Evolutionary conservation across 768 basidiomycete species (phyloP).

Genomic region (Coprinellus micaceus): DNA sequence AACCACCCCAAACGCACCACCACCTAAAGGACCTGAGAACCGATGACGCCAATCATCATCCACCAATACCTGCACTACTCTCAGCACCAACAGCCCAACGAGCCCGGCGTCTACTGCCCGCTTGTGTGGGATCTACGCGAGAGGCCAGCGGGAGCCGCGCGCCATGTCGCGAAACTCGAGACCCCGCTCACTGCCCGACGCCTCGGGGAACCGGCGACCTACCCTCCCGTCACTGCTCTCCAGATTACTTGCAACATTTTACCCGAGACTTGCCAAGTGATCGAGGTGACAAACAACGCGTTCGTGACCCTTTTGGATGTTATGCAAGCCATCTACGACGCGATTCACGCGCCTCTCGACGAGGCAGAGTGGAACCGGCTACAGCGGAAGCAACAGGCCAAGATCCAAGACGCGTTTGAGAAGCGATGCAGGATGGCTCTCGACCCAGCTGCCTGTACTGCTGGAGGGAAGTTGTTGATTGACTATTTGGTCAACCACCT

Average conservation of each 20-base stretch:
- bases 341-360: conserved; percentile 35
- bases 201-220: conserved; percentile 40
- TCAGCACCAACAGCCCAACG: conserved; percentile 24
- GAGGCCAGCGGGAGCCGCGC: conserved; percentile 29
- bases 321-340: conserved; percentile 40
- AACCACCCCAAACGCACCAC: neutral
- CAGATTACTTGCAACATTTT: conserved; percentile 45
- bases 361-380: conserved; percentile 41
- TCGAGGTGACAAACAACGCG: conserved; percentile 35
- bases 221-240: conserved; percentile 36
- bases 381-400: conserved; percentile 37
- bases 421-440: conserved; percentile 40
- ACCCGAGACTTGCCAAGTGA: conserved; percentile 36
- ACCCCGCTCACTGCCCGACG: conserved; percentile 25
- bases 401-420: conserved; percentile 40
- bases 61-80: conserved; percentile 38
- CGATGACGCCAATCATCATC: conserved; percentile 16
- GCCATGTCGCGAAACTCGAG: conserved; percentile 22
- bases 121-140: conserved; percentile 51
- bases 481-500: conserved; percentile 50
- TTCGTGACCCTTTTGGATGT: conserved; percentile 55
- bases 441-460: conserved; percentile 31
- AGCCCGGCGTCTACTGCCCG: conserved; percentile 23
- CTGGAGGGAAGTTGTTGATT: conserved; percentile 41
- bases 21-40: too few species aligned